Percentiles rank a stretch among this genome's conserved stretches.
Evolutionary conservation across 2,329 filamentous ascomycete genomes (phyloP).

Genomic region (Rhynchosporium agropyri): DNA sequence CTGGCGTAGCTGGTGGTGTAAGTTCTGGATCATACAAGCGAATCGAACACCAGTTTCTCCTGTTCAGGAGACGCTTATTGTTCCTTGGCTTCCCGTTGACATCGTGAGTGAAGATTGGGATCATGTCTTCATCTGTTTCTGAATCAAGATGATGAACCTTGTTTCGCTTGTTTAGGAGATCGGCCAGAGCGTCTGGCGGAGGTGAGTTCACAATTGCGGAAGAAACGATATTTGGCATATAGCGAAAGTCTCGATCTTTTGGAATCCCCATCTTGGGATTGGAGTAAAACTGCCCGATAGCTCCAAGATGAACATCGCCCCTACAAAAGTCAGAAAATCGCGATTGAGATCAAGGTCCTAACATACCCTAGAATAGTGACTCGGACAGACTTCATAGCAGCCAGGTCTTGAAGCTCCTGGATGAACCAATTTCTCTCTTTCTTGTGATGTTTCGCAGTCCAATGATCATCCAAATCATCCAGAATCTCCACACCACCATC

Average conservation of each 20-base stretch:
- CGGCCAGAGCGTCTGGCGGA: slow-evolving; percentile 82
- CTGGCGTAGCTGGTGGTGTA: slow-evolving; percentile 73
- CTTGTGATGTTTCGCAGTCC: slow-evolving; percentile 96
- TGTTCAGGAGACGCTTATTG: slow-evolving; percentile 85
- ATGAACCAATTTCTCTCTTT: slow-evolving; percentile 83
- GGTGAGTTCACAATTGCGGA: slow-evolving; percentile 94
- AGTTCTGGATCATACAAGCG: slow-evolving; percentile 77
- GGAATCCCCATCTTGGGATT: slow-evolving; percentile 78
- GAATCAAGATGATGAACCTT: slow-evolving; percentile 73
- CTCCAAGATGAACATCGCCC: slow-evolving; percentile 91
- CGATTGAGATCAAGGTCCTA: neutral
- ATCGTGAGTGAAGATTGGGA: slow-evolving; percentile 86
- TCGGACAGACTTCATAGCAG: slow-evolving; percentile 87
- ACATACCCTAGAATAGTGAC: slow-evolving; percentile 79
- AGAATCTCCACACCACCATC: slow-evolving; percentile 90
- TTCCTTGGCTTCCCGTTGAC: slow-evolving; percentile 88
- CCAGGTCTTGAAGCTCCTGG: slow-evolving; percentile 89
- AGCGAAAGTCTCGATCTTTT: slow-evolving; percentile 91
- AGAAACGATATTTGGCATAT: slow-evolving; percentile 95
- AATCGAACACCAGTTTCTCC: slow-evolving; percentile 96
- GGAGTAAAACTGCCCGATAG: slow-evolving; percentile 92
- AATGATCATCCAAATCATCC: slow-evolving; percentile 93
- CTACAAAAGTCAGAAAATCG: slow-evolving; percentile 48
- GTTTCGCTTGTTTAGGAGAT: slow-evolving; percentile 92
- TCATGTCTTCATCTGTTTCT: slow-evolving; percentile 92